phyloP scores from a whole-genome alignment of 352 stramenopile genomes.

The Phytophthora syringae region DNA sequence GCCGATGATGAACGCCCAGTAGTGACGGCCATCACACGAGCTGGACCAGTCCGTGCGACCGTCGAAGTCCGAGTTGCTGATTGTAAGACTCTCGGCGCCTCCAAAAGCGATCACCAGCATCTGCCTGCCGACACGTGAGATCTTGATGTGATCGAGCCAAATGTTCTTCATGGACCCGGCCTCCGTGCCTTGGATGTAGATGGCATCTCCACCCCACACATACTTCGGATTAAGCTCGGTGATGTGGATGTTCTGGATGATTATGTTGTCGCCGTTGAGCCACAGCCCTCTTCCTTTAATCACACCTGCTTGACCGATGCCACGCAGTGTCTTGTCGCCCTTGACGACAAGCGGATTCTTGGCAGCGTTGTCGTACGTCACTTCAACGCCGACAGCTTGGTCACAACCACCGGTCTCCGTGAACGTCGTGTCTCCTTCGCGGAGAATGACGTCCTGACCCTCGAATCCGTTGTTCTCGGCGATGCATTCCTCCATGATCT shows the following conservation, averaged over 20 bases:
- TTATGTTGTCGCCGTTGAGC: conserved; percentile 27
- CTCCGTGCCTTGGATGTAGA: conserved; percentile 28
- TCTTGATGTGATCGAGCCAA: conserved; percentile 62
- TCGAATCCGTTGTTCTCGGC: conserved; percentile 43
- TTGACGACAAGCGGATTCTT: conserved; percentile 24
- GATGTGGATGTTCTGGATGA: conserved; percentile 53
- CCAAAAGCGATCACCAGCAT: conserved; percentile 45
- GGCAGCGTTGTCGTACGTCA: conserved; percentile 38
- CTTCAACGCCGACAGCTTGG: conserved; percentile 33
- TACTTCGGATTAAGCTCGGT: conserved; percentile 48
- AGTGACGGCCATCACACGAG: conserved; percentile 59
- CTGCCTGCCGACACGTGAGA: no score
- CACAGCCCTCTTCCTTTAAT: conserved; percentile 34
- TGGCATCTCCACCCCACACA: conserved; percentile 36
- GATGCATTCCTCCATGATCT: conserved; percentile 40
- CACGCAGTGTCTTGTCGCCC: conserved; percentile 40
- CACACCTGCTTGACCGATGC: conserved; percentile 27
- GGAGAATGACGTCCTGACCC: conserved; percentile 47
- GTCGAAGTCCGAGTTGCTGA: conserved; percentile 67
- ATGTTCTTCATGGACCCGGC: conserved; percentile 25
- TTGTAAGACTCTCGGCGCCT: conserved; percentile 41
- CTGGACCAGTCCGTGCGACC: conserved; percentile 47
- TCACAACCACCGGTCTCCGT: conserved; percentile 50
- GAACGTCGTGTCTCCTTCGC: conserved; percentile 42
- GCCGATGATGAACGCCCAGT: conserved; percentile 52